phyloP scores from a whole-genome alignment of 192 early-diverging fungal genomes.

The Coemansia sp. region DNA sequence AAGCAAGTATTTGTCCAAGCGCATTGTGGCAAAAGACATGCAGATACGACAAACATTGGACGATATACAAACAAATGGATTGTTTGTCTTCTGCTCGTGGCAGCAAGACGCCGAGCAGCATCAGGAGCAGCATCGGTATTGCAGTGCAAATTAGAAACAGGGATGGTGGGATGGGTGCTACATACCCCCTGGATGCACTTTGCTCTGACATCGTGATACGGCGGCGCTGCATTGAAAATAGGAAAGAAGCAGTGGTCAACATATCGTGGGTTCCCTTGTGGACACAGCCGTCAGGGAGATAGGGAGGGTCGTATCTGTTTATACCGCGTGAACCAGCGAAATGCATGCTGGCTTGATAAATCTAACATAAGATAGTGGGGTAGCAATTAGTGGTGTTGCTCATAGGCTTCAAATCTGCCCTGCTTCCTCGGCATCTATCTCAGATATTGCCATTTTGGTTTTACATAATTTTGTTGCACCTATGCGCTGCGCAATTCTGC shows the following conservation, averaged over 20 bases:
- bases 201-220: not conserved
- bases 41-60: not conserved
- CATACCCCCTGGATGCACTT: conserved; percentile 3
- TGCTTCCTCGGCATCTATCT: not conserved
- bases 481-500: not conserved
- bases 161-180: not conserved
- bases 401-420: no score
- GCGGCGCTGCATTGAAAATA: not conserved
- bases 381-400: no score
- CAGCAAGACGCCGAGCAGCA: not conserved
- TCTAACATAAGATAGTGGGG: no score
- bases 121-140: not conserved
- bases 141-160: not conserved
- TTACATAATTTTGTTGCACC: not conserved
- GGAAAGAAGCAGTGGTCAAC: not conserved
- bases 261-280: not conserved
- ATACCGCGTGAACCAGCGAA: no score
- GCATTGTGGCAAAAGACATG: not conserved
- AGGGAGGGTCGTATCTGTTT: not conserved
- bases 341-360: no score
- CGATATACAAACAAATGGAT: not conserved
- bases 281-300: not conserved
- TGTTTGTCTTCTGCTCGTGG: conserved; percentile 5
- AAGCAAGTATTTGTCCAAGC: not conserved
- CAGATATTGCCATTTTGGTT: not conserved